A percentile compares a stretch with the other conserved stretches of the same genome.
Conservation (phyloP, 768 basidiomycete species). For the Boletus tylopilopsis region DNA sequence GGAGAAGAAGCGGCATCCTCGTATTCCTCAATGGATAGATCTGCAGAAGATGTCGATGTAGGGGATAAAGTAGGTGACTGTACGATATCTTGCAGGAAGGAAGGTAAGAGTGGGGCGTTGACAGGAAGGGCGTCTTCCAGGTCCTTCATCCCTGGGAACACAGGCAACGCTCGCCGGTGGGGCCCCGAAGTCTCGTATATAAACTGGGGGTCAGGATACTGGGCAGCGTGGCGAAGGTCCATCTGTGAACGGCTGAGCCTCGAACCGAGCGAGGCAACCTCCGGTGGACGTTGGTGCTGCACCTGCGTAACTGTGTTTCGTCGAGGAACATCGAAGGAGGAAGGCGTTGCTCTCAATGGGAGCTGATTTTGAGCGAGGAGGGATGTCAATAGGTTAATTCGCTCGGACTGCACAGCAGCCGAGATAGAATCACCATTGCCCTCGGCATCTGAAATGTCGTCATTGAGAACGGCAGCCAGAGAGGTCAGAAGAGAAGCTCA, state of each 20-base stretch:
- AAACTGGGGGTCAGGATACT: conserved; percentile 43
- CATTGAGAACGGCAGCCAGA: conserved; percentile 7
- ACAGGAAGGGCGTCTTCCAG: conserved; percentile 19
- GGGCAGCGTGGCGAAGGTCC: conserved; percentile 38
- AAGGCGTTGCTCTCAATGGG: conserved; percentile 18
- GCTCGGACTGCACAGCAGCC: conserved; percentile 78
- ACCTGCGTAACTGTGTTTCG: conserved; percentile 48
- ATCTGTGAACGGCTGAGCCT: conserved; percentile 48
- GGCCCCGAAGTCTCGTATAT: conserved; percentile 68
- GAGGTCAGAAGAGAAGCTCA: conserved; percentile 35
- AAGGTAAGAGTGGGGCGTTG: conserved; percentile 61
- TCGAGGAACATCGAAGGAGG: conserved; percentile 24
- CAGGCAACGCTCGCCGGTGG: conserved; percentile 39
- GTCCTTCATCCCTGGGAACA: conserved; percentile 32
- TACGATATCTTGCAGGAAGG: conserved; percentile 73
- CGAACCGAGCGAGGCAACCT: conserved; percentile 33
- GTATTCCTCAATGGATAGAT: conserved; percentile 59
- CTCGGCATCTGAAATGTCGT: conserved; percentile 59
- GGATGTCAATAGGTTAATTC: conserved; percentile 74
- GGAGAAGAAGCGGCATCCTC: conserved; percentile 35
- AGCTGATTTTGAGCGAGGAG: conserved; percentile 60
- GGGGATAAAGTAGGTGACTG: conserved; percentile 65
- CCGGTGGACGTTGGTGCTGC: conserved; percentile 38
- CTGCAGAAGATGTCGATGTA: conserved; percentile 61
- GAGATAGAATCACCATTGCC: conserved; percentile 88